Evolutionary conservation across 179 eudicot species (phyloP).

Genomic region (Sideroxylon spinosum): DNA sequence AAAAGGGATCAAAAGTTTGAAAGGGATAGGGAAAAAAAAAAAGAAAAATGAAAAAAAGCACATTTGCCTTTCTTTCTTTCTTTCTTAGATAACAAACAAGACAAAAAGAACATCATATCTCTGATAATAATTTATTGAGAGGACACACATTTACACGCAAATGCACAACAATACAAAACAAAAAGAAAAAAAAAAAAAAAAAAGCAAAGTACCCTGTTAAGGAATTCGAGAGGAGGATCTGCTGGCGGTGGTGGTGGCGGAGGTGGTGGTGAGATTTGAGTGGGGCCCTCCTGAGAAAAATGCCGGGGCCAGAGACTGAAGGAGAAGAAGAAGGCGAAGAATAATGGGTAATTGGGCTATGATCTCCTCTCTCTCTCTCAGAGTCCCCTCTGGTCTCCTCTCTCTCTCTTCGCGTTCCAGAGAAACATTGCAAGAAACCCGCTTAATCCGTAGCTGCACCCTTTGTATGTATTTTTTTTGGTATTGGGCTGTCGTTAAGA

Average conservation of each 20-base stretch:
- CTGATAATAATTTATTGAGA: neutral
- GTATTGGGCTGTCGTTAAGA: too few relatives aligned
- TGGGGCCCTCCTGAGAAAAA: slow-evolving; percentile 1
- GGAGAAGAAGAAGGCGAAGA: neutral
- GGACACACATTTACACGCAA: neutral
- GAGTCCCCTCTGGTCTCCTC: neutral
- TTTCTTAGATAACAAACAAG: neutral
- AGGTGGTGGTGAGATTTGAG: neutral
- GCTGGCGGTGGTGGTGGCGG: slow-evolving; percentile 3
- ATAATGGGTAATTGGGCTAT: neutral
- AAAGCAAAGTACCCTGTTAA: slow-evolving; percentile 14
- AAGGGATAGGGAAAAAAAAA: slow-evolving; percentile 4
- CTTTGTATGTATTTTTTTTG: too few relatives aligned
- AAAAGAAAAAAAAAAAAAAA: slow-evolving; percentile 5
- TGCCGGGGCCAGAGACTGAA: slow-evolving; percentile 10
- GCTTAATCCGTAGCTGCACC: slow-evolving; percentile 13
- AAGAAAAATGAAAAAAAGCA: too few relatives aligned
- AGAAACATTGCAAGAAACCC: slow-evolving; percentile 6
- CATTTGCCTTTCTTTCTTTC: slow-evolving; percentile 8
- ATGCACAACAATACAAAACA: too few relatives aligned
- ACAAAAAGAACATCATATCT: slow-evolving; percentile 16
- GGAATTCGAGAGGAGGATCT: neutral
- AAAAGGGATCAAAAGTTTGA: slow-evolving; percentile 3
- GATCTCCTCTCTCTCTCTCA: too few relatives aligned
- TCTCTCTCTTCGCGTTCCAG: slow-evolving; percentile 3